Evolutionary conservation across 805 yeast genomes (phyloP), one percentile per base, ranked within the genome.

Genomic region (Scheffersomyces spartinae): DNA sequence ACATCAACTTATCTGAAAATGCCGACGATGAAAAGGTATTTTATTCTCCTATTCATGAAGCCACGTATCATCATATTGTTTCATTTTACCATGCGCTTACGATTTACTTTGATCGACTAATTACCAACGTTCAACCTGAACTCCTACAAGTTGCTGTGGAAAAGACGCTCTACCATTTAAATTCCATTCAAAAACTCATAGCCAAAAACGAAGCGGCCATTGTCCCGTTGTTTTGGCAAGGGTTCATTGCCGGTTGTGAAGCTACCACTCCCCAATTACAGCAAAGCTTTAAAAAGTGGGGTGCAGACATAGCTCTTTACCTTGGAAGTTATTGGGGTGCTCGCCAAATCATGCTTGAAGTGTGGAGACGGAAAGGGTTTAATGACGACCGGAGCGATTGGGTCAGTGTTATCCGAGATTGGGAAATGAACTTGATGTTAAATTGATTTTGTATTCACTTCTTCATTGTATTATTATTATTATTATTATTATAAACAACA

Each of bases 191-290:
- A 30, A 43, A 47, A 20, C 53, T 81, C 25, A 71, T 76, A 17
- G 64, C 66, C 5, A 52, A 62, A 12, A 73, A 69, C 14, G 55
- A 59, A 26, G 72, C 76, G 1, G 66, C 77, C 12, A 71, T 72
- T 26, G 70, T 77, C 18, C 94, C 95, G 4, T 54, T 82, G 17
- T 73, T 82, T 39, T 84, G 94, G 91, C 88, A 80, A 42, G 93
- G 91, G 0, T 84, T 84, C 38, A 76, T 84, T 22, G 85, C 88
- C 1, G 94, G 93, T 0, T 77, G 91, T 40, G 84, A 80, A 33
- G 77, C 85, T 7, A 65, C 69, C 31, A 69, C 75, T 5, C 38
- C 49, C 1, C 60, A 58, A 18, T 49, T 75, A 18, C 88, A 80
- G 35, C 52, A 63, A 31, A 75, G 83, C 21, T 82, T 71, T 51